phyloP scores from a whole-genome alignment of 108 stramenopile species.

The Cyclotella atomus region DNA sequence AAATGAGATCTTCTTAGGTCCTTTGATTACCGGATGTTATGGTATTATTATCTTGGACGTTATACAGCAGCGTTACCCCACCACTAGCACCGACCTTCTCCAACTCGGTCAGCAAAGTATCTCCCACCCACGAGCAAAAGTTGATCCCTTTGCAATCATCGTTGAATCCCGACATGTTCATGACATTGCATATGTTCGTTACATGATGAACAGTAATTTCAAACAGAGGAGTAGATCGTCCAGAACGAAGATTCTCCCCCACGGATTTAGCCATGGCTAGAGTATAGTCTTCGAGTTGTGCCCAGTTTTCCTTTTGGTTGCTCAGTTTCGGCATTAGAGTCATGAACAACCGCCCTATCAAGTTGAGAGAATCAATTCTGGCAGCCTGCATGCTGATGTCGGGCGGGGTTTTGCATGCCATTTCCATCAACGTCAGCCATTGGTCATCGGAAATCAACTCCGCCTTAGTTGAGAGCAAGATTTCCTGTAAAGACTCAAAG shows the following conservation, averaged over 20 bases:
- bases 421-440: constrained; percentile 65
- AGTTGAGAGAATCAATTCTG: constrained; percentile 60
- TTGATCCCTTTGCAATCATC: constrained; percentile 57
- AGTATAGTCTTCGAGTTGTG: constrained; percentile 69
- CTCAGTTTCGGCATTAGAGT: constrained; percentile 53
- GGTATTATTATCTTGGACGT: background rate
- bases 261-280: constrained; percentile 55
- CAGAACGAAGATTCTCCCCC: constrained; percentile 67
- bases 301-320: constrained; percentile 57
- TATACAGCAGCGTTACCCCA: constrained; percentile 8
- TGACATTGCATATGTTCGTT: constrained; percentile 65
- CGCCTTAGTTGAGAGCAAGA: constrained; percentile 59
- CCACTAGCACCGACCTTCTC: constrained; percentile 75
- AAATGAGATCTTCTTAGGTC: constrained; percentile 2
- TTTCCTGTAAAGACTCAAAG: constrained; percentile 64
- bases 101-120: constrained; percentile 65
- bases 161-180: constrained; percentile 59
- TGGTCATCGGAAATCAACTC: constrained; percentile 68
- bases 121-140: constrained; percentile 76
- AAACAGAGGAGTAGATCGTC: constrained; percentile 65
- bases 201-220: constrained; percentile 75
- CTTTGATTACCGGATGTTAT: background rate
- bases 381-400: constrained; percentile 39
- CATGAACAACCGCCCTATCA: constrained; percentile 69
- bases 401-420: constrained; percentile 65